Percentiles rank a stretch among this genome's conserved stretches.
Conservation (phyloP, 768 basidiomycete genomes). For the Trametes cinnabarina region DNA sequence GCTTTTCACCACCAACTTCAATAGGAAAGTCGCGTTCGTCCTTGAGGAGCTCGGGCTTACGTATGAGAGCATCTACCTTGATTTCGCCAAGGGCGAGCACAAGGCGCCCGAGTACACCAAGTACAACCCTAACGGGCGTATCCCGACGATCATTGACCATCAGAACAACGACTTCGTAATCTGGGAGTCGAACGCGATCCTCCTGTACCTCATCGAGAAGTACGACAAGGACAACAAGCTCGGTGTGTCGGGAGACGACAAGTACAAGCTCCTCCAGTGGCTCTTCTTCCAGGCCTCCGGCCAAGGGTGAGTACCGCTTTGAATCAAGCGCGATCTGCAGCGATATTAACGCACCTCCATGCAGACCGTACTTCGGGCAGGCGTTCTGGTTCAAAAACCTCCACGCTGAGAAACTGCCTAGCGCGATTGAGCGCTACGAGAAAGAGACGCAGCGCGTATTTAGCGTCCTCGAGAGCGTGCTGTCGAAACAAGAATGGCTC, state of each 20-base stretch:
- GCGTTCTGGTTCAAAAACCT: slow-evolving; percentile 26
- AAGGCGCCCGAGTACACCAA: slow-evolving; percentile 25
- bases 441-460: slow-evolving; percentile 29
- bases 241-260: slow-evolving; percentile 18
- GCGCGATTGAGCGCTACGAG: slow-evolving; percentile 30
- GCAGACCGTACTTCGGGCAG: slow-evolving; percentile 30
- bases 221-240: slow-evolving; percentile 43
- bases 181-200: slow-evolving; percentile 42
- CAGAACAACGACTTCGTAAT: slow-evolving; percentile 32
- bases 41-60: slow-evolving; percentile 29
- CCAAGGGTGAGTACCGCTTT: slow-evolving; percentile 22
- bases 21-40: slow-evolving; percentile 27
- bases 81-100: slow-evolving; percentile 27
- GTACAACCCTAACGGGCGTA: slow-evolving; percentile 36
- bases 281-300: slow-evolving; percentile 41
- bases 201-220: slow-evolving; percentile 42
- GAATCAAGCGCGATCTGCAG: too few relatives aligned
- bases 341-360: neutral
- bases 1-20: too few relatives aligned
- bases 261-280: slow-evolving; percentile 35
- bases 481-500: slow-evolving; percentile 30
- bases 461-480: slow-evolving; percentile 28
- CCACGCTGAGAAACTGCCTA: slow-evolving; percentile 31
- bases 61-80: slow-evolving; percentile 29
- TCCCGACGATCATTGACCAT: slow-evolving; percentile 37